These are phyloP conservation scores for Cryptomeria japonica DNA, from an alignment of 75 land plant species.

Conservation along the genomic window DNA sequence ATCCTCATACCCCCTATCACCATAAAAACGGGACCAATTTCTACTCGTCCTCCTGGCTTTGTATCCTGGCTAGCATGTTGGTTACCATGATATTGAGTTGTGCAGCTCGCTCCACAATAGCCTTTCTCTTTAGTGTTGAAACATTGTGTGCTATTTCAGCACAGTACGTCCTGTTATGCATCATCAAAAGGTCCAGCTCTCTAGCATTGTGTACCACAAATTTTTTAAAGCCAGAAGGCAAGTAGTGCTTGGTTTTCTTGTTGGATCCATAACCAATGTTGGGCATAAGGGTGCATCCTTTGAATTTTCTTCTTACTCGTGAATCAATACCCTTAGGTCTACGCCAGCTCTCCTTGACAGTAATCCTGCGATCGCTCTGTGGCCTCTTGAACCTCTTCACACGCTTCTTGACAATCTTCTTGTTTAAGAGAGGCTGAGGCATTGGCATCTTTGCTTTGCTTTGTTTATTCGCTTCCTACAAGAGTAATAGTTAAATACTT, in stretches of 20 bases:
- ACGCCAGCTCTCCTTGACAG: slow-evolving; percentile 75
- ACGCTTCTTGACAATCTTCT: slow-evolving; percentile 52
- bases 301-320: slow-evolving; percentile 84
- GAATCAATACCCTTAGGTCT: slow-evolving; percentile 96
- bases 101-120: slow-evolving; percentile 75
- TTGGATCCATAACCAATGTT: slow-evolving; percentile 93
- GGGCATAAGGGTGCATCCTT: slow-evolving; percentile 82
- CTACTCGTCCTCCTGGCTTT: slow-evolving; percentile 56
- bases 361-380: slow-evolving; percentile 51
- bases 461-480: neutral
- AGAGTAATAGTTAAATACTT: too few relatives aligned
- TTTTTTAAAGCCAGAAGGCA: slow-evolving; percentile 82
- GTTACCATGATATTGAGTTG: slow-evolving; percentile 63
- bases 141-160: slow-evolving; percentile 82
- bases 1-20: neutral
- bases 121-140: slow-evolving; percentile 67
- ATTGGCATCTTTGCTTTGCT: slow-evolving; percentile 8
- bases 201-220: slow-evolving; percentile 73
- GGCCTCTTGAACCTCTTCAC: slow-evolving; percentile 66
- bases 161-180: slow-evolving; percentile 86
- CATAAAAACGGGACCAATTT: neutral
- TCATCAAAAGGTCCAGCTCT: slow-evolving; percentile 79
- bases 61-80: slow-evolving; percentile 49
- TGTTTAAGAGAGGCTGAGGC: slow-evolving; percentile 40
- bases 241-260: slow-evolving; percentile 86